A percentile compares a stretch with the other conserved stretches of the same genome.
Conservation (phyloP, 148 eudicot genomes). For the Arctostaphylos glauca region DNA sequence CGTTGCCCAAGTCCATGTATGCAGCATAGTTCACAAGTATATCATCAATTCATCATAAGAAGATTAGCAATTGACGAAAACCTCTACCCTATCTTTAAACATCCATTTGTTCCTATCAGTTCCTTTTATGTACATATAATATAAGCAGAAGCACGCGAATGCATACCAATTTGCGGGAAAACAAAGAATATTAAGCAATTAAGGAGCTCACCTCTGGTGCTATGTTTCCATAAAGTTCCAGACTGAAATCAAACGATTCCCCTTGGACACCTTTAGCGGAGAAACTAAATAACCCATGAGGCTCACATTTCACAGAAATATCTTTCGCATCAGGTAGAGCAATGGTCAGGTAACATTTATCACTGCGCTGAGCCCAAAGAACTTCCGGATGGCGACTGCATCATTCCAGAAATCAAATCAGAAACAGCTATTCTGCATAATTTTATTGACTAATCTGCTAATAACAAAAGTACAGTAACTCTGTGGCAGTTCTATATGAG, state of each 20-base stretch:
- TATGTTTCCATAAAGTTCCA: conserved; percentile 66
- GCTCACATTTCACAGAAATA: conserved; percentile 62
- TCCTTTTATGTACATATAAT: neutral
- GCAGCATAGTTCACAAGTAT: neutral
- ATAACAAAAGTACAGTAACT: neutral
- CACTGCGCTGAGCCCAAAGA: conserved; percentile 87
- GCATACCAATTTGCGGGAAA: neutral
- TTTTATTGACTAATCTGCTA: neutral
- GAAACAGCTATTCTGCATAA: neutral
- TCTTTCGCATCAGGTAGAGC: conserved; percentile 78
- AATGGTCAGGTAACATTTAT: conserved; percentile 72
- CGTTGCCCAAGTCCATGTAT: neutral
- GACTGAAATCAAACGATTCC: conserved; percentile 48
- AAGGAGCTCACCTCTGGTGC: conserved; percentile 58
- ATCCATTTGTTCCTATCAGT: neutral
- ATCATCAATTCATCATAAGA: neutral
- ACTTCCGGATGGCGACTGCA: conserved; percentile 71
- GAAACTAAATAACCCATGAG: conserved; percentile 64
- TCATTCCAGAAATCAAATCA: conserved; percentile 6
- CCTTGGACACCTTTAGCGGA: conserved; percentile 64
- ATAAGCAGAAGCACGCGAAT: neutral
- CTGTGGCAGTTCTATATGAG: neutral
- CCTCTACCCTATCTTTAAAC: neutral
- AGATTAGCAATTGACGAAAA: neutral
- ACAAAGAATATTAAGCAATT: neutral